Evolutionary conservation across 176 grass and related monocot genomes (phyloP).

Genomic region (Lolium multiflorum): DNA sequence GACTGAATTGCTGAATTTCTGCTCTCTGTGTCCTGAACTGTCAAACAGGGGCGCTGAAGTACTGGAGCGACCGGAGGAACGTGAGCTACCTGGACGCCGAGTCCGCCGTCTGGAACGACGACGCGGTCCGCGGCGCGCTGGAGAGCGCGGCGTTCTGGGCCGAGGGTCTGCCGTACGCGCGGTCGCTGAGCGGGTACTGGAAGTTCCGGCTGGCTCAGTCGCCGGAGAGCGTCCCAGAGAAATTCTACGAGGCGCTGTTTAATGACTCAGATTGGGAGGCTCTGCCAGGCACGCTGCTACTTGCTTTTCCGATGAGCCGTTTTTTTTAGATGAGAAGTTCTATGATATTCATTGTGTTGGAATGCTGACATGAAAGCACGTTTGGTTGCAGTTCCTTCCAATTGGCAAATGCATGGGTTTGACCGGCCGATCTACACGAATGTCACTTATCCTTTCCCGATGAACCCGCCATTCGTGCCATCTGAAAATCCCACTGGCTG

Average conservation of each 20-base stretch:
- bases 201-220: conserved; percentile 76
- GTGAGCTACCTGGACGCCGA: conserved; percentile 66
- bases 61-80: conserved; percentile 87
- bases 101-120: conserved; percentile 76
- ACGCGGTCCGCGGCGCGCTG: conserved; percentile 59
- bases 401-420: conserved; percentile 98
- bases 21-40: not conserved
- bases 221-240: conserved; percentile 65
- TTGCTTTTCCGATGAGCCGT: not conserved
- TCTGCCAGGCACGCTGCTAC: conserved; percentile 66
- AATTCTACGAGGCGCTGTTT: conserved; percentile 68
- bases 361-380: not conserved
- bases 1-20: not conserved
- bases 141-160: conserved; percentile 78
- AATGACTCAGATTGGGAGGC: conserved; percentile 78
- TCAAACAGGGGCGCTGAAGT: conserved; percentile 72
- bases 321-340: too few species aligned
- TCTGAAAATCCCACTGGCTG: conserved; percentile 92
- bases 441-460: conserved; percentile 71
- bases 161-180: conserved; percentile 72
- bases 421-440: conserved; percentile 92
- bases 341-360: not conserved
- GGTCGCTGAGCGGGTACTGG: conserved; percentile 86
- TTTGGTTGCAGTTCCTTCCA: conserved; percentile 80
- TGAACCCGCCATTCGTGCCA: conserved; percentile 89